Base-by-base conservation (phyloP, 805 yeast species). In the Wickerhamiella azyma region DNA sequence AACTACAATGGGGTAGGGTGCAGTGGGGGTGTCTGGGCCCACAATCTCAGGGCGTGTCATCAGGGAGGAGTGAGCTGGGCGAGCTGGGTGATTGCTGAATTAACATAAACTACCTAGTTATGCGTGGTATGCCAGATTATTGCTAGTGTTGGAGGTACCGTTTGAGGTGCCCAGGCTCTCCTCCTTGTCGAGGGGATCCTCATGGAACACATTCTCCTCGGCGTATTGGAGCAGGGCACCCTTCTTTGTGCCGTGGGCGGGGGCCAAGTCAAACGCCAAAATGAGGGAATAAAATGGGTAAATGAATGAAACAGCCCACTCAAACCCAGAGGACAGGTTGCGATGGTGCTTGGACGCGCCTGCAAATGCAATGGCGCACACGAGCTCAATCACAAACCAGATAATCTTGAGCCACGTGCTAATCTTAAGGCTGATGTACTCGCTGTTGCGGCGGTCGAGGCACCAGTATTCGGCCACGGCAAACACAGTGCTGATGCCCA, bases 241-340 rank as follows among this genome's bases (percentile, higher is more conserved):
- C 49, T 55, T 55, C 14, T 36, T 17, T 19, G 58, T 61, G 50
- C 66, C 64, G 16, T 78, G 73, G 17, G 82, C 79, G 1, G 85
- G 80, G 54, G 72, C 70, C 53, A 86, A 69, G 59, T 89, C 96
- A 49, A 74, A 69, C 1, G 81, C 66, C 60, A 88, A 69, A 47
- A 79, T 64, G 3, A 79, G 57, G 52, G 79, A 73, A 50, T 82
- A 67, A 29, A 79, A 55, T 2, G 94, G 92, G 59, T 82, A 88
- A 77, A 84, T 79, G 63, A 79, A 88, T n/a, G 89, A 78, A 37
- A 88, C 63, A 2, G 78, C 59, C 97, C 97, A 89, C 63, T 89
- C 97, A 58, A 81, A 76, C 17, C 70, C 66, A 0, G 86, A 86
- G 36, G 71, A 66, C 3, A 72, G 72, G 51, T 71, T 66, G 33